Evolutionary conservation across 768 basidiomycete genomes (phyloP).

Genomic region (Boletus rubroflammeus): DNA sequence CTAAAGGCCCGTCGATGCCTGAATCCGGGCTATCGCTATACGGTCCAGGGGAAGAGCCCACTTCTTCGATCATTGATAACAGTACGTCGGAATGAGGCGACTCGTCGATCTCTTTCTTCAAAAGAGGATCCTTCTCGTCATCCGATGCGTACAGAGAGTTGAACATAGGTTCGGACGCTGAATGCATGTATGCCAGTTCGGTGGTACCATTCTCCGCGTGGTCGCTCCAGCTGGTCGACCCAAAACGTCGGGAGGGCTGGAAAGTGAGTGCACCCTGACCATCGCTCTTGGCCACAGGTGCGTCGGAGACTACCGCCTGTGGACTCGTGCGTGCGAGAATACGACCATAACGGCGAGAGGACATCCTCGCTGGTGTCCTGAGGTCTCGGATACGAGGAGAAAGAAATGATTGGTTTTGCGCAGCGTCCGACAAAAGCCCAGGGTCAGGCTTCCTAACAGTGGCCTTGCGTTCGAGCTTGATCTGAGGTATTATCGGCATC

Average conservation of each 20-base stretch:
- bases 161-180: constrained; percentile 13
- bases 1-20: background rate
- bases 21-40: background rate
- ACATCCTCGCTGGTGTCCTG: constrained; percentile 8
- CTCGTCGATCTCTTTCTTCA: constrained; percentile 4
- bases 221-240: background rate
- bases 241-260: background rate
- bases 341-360: constrained; percentile 18
- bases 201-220: background rate
- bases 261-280: background rate
- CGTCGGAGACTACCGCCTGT: background rate
- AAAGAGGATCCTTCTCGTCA: constrained; percentile 3
- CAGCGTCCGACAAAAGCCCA: background rate
- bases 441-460: constrained; percentile 16
- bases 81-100: constrained; percentile 13
- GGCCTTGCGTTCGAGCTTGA: constrained; percentile 27
- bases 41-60: background rate
- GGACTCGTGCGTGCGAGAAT: background rate
- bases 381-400: constrained; percentile 20
- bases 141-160: background rate
- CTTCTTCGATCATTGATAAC: constrained; percentile 13
- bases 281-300: background rate
- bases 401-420: constrained; percentile 9
- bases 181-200: background rate
- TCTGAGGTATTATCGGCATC: constrained; percentile 28